Base-by-base conservation (phyloP, 495 filamentous ascomycete species). In the Annulohypoxylon bovei region DNA sequence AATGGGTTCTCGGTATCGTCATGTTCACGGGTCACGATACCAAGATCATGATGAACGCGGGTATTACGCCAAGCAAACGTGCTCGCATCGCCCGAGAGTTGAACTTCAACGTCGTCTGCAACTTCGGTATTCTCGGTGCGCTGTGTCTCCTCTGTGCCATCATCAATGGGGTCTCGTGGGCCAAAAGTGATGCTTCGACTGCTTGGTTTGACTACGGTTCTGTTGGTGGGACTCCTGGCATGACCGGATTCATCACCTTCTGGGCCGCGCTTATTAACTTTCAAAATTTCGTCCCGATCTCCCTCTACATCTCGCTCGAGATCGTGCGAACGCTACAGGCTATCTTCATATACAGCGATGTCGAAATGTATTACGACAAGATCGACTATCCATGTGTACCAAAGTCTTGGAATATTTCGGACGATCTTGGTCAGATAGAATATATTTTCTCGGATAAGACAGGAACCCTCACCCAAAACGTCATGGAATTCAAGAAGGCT, bases 361-460 rank as follows among this genome's bases (percentile, higher is more conserved):
- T 91, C 3, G 87, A 88, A 71, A 99, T 99, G 95, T 98, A 98
- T 78, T 97, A 99, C 82, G 95, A 94, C 22, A 90, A 88, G 76
- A 86, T 98, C 73, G 94, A 95, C 73, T 92, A 96, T 72, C 93
- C 93, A 1, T 99, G 96, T 77, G 93, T 97, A 4, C 96, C 96
- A 11, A 98, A 98, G 72, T 93, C 95, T 1, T 99, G 96, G 96
- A 99, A 98, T 78, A 98, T 99, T 62, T 97, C 94, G 1, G 96
- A 99, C 73, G 96, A 99, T 72, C 85, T 99, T 32, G 96, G 96
- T 8, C 96, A 99, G 81, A 98, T 99, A 65, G 96, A 99, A 78
- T 99, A 98, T 80, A 97, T 99, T 68, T 99, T 99, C 82, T 98
- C 96, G 1, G 96, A 99, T 82, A 99, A 99, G 80, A 99, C 96